Evolutionary conservation across 2,329 filamentous ascomycete genomes (phyloP), one percentile per base, ranked within the genome.

Genomic region (Arthrobotrys iridis): DNA sequence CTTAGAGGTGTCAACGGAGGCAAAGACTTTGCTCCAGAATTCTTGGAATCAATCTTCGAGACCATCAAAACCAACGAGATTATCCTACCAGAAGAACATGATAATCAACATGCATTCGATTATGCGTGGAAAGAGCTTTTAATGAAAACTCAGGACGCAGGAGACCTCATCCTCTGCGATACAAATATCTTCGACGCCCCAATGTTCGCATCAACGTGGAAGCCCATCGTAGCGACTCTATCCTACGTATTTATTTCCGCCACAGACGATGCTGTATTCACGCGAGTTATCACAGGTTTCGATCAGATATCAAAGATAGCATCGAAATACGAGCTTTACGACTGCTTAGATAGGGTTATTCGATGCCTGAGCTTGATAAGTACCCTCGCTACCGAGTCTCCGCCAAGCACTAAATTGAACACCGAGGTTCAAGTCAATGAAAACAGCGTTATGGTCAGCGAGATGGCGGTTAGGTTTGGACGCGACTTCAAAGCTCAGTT

Each of bases 221-320:
- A 89, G 81, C 94, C 96, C 0, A 93, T 99, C 57, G 87, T 99
- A 37, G 93, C 95, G 2, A 98, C 96, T 0, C 85, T 99, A 64
- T 96, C 95, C 10, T 99, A 98, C 81, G 95, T 99, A 2, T 99
- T 99, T 84, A 96, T 98, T 90, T 98, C 94, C 35, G 96, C 96
- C 13, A 96, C 93, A 0, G 96, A 99, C 80, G 95, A 99, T 81
- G 88, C 94, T 0, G 95, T 99, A 2, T 99, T 97, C 81, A 92
- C 92, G 35, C 89, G 95, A 73, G 91, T 99, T 15, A 93, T 98
- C 26, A 92, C 92, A 52, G 95, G 95, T 1, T 99, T 99, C 80
- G 93, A 97, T 79, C 94, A 99, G 82, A 98, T 94, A 81, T 93
- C 95, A 15, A 90, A 92, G 73, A 96, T 99, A 78, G 94, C 95